Evolutionary conservation across 805 yeast species (phyloP), one percentile per base, ranked within the genome.

Genomic region (Hanseniaspora hatyaiensis): DNA sequence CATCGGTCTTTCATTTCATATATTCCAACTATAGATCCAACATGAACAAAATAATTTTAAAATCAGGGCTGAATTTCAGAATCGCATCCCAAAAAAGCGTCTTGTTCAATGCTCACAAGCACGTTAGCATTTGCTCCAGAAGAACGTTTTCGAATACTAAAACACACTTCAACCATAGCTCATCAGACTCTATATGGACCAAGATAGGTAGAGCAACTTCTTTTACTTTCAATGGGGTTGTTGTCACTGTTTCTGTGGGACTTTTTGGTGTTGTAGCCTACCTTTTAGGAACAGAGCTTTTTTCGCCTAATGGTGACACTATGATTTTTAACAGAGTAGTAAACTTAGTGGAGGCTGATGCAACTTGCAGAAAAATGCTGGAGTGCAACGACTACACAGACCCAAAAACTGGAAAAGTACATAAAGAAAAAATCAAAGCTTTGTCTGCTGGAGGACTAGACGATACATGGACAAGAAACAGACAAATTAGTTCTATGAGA

Each of bases 261-360:
- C 67, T 82, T 8, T 77, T 89, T 0, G 72, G 78, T 39, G 62
- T 79, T 50, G 75, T 87, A 18, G 69, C 84, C 8, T 88, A 84
- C 61, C 71, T 85, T 52, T 74, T 87, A 19, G 72, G 82, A n/a
- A 70, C 80, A 9, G 96, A 88, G 60, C 65, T 88, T 28, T 77
- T 85, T 54, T 73, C 88, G 40, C 96, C 96, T 8, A 80, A 94
- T 1, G 94, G 95, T 20, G 96, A 88, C 59, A 88, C 95, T 0
- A 82, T 81, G 53, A 77, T 94, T 2, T 88, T 88, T 68, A 87
- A 88, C 65, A 75, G 85, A 55, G 94, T 94, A 2, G 87, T 87
- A 28, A 73, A 75, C 11, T 65, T 83, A 55, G 74, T 86, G 32
- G 89, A 88, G 59, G 68, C 79, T 51, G 84, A 81, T 61, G 71